Conservation (phyloP, 75 land plant species). For the Isoetes taiwanensis region DNA sequence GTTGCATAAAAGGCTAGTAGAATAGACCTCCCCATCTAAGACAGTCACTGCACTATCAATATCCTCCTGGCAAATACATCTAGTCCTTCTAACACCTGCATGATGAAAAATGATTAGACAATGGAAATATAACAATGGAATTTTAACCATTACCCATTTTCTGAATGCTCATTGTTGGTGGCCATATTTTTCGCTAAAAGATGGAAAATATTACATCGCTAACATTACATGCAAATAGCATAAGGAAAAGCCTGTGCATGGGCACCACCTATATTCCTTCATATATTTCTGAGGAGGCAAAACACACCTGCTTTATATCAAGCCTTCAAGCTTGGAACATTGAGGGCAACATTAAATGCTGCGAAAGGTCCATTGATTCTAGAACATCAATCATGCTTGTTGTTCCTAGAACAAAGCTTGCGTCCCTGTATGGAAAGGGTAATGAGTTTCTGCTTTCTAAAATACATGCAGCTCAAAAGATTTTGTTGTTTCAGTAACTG, state of each 20-base stretch:
- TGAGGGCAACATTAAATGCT: slow-evolving; percentile 58
- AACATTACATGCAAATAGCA: too few species aligned
- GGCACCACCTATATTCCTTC: too few species aligned
- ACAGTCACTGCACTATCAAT: slow-evolving; percentile 60
- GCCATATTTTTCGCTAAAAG: too few species aligned
- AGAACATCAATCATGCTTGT: slow-evolving; percentile 57
- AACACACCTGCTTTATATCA: too few species aligned
- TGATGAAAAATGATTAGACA: neutral
- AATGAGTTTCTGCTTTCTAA: neutral
- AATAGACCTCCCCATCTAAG: slow-evolving; percentile 41
- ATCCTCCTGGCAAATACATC: slow-evolving; percentile 53
- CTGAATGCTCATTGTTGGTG: too few species aligned
- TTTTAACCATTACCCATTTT: too few species aligned
- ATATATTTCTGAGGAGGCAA: too few species aligned
- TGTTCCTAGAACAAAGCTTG: slow-evolving; percentile 74
- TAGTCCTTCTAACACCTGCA: slow-evolving; percentile 51
- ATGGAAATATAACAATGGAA: neutral
- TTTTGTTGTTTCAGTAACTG: neutral
- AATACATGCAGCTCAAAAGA: too few species aligned
- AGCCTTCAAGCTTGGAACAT: slow-evolving; percentile 47
- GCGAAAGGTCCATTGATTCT: slow-evolving; percentile 53
- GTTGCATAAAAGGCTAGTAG: neutral
- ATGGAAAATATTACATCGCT: too few species aligned
- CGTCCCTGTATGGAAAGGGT: slow-evolving; percentile 44
- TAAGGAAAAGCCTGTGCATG: slow-evolving; percentile 73